Evolutionary conservation across 768 basidiomycete species (phyloP).

Genomic region (Mycena haematopus): DNA sequence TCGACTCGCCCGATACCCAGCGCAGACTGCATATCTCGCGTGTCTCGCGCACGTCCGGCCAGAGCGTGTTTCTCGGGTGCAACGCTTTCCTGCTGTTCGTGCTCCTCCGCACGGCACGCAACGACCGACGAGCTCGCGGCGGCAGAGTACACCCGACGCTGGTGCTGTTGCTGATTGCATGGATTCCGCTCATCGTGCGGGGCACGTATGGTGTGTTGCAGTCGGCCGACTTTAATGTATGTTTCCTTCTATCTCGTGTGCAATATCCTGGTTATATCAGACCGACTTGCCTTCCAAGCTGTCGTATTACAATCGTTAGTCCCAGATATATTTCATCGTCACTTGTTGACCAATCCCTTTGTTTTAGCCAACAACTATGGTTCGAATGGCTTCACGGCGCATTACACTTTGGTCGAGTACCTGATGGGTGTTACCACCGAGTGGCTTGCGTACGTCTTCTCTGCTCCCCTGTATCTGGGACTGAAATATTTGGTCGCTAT

Average conservation of each 20-base stretch:
- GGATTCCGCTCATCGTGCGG: slow-evolving; percentile 25
- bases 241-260: background rate
- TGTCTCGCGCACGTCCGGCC: slow-evolving; percentile 39
- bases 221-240: slow-evolving; percentile 6
- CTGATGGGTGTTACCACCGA: slow-evolving; percentile 24
- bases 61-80: slow-evolving; percentile 41
- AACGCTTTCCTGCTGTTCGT: slow-evolving; percentile 35
- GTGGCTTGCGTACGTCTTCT: slow-evolving; percentile 20
- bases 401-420: slow-evolving; percentile 21
- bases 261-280: background rate
- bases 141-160: slow-evolving; percentile 16
- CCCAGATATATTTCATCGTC: background rate
- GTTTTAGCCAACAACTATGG: slow-evolving; percentile 19
- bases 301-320: slow-evolving; percentile 24
- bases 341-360: background rate
- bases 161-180: slow-evolving; percentile 14
- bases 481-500: background rate
- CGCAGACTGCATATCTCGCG: slow-evolving; percentile 33
- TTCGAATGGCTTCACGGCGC: slow-evolving; percentile 18
- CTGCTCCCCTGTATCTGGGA: too few species aligned
- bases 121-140: slow-evolving; percentile 6
- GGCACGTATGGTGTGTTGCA: slow-evolving; percentile 21
- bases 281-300: slow-evolving; percentile 9
- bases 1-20: slow-evolving; percentile 26
- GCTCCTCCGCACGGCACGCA: slow-evolving; percentile 15